phyloP scores from a whole-genome alignment of 495 filamentous ascomycete species.

The Venustampulla echinocandica region DNA sequence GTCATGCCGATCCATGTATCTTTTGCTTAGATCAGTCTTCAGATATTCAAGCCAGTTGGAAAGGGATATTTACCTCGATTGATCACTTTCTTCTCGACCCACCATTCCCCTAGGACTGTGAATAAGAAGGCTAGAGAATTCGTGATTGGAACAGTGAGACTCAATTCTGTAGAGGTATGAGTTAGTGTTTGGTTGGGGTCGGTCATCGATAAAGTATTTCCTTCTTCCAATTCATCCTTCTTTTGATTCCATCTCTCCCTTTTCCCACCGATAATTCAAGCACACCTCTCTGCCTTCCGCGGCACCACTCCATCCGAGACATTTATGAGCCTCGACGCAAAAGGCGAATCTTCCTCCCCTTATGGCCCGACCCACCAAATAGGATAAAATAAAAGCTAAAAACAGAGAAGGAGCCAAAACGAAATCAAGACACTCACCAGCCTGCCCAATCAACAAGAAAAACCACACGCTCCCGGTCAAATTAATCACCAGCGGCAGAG shows the following conservation, averaged over 20 bases:
- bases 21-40: constrained; percentile 20
- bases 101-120: constrained; percentile 93
- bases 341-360: neutral
- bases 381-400: constrained; percentile 4
- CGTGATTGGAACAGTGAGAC: constrained; percentile 86
- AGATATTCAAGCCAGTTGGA: neutral
- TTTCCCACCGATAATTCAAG: neutral
- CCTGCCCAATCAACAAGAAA: constrained; percentile 86
- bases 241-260: neutral
- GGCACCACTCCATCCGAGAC: neutral
- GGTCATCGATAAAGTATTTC: no score
- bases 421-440: constrained; percentile 49
- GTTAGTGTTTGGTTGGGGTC: no score
- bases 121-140: constrained; percentile 93
- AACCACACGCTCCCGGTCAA: constrained; percentile 96
- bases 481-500: constrained; percentile 78
- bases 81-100: constrained; percentile 83
- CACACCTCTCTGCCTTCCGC: constrained; percentile 1
- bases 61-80: constrained; percentile 48
- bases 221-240: neutral
- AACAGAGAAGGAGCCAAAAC: constrained; percentile 9
- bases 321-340: neutral
- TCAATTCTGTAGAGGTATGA: constrained; percentile 82
- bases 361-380: no score
- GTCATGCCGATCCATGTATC: constrained; percentile 88